A percentile compares a stretch with the other conserved stretches of the same genome.
Conservation (phyloP, 345 rosid genomes). For the Arabis hirsuta region DNA sequence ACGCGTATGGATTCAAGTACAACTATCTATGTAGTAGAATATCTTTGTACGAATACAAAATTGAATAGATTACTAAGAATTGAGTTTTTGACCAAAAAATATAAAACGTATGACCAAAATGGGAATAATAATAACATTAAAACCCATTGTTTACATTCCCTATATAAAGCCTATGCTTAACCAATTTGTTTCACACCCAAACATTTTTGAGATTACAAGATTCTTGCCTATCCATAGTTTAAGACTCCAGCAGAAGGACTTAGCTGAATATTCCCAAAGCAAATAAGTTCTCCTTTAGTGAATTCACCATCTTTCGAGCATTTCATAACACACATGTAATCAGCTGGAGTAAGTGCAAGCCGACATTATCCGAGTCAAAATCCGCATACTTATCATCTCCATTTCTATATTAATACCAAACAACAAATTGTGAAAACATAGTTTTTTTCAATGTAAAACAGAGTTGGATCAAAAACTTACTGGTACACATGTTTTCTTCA, state of each 20-base stretch:
- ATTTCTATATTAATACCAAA: conserved; percentile 20
- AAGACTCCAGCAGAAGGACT: conserved; percentile 60
- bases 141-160: conserved; percentile 18
- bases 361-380: conserved; percentile 84
- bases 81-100: background rate
- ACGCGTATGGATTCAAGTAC: background rate
- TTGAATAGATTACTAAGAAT: background rate
- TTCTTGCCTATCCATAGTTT: conserved; percentile 63
- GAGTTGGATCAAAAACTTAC: conserved; percentile 30
- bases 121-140: background rate
- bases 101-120: background rate
- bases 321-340: conserved; percentile 75
- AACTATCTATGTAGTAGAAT: too few relatives aligned
- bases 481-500: conserved; percentile 17
- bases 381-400: conserved; percentile 66
- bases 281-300: conserved; percentile 42
- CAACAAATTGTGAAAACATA: background rate
- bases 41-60: background rate
- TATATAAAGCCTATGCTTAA: conserved; percentile 39
- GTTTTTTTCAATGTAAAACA: conserved; percentile 3
- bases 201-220: background rate
- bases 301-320: conserved; percentile 52
- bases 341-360: conserved; percentile 70
- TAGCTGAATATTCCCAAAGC: conserved; percentile 50
- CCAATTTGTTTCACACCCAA: conserved; percentile 33